phyloP scores from a whole-genome alignment of 2,329 filamentous ascomycete genomes.

The Pyrenophora teres region DNA sequence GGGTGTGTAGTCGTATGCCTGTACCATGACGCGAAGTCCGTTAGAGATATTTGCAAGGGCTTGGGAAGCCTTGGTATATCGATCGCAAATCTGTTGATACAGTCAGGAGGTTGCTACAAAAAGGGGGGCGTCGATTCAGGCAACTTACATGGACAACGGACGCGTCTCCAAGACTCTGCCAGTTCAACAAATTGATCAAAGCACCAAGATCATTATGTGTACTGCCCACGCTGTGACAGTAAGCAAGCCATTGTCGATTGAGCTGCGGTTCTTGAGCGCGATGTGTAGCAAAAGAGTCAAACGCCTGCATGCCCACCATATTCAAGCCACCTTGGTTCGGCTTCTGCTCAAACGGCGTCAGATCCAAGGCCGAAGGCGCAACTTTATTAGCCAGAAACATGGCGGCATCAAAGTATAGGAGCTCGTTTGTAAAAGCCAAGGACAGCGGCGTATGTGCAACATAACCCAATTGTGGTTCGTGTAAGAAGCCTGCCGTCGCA shows the following conservation, averaged over 20 bases:
- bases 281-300: constrained; percentile 17
- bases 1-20: constrained; percentile 3
- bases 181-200: constrained; percentile 35
- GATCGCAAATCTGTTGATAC: neutral
- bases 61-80: neutral
- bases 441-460: constrained; percentile 50
- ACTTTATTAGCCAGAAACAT: constrained; percentile 48
- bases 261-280: constrained; percentile 28
- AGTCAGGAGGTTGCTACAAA: neutral
- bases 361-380: constrained; percentile 43
- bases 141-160: constrained; percentile 35
- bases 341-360: constrained; percentile 20
- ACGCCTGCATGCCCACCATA: constrained; percentile 20
- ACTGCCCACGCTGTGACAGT: constrained; percentile 30
- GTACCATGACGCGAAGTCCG: constrained; percentile 3
- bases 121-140: neutral
- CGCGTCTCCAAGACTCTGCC: constrained; percentile 32
- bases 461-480: constrained; percentile 12
- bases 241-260: constrained; percentile 42
- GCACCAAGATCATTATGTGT: constrained; percentile 25
- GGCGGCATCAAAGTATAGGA: constrained; percentile 44
- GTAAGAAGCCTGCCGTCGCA: constrained; percentile 19
- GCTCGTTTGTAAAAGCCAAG: constrained; percentile 44
- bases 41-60: neutral
- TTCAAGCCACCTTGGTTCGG: constrained; percentile 4